phyloP scores from a whole-genome alignment of 129 eudicot genomes.

The Cynara cardunculus region DNA sequence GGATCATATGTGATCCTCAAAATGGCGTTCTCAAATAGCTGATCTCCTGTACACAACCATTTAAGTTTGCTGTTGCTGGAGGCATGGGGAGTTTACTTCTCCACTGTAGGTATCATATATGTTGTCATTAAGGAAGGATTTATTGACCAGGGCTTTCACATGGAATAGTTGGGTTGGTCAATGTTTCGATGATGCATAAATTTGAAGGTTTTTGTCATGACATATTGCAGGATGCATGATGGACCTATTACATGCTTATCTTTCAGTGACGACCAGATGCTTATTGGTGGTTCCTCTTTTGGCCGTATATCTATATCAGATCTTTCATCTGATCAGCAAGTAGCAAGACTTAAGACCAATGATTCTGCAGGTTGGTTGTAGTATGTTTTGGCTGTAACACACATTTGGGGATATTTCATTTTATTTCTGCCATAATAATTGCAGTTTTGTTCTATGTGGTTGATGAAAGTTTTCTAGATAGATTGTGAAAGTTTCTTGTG shows the following conservation, averaged over 20 bases:
- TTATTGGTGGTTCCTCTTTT: conserved; percentile 71
- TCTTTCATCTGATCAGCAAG: conserved; percentile 76
- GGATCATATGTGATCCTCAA: too few relatives aligned
- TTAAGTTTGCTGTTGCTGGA: too few relatives aligned
- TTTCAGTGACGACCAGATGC: conserved; percentile 65
- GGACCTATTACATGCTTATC: conserved; percentile 72
- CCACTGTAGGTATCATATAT: too few relatives aligned
- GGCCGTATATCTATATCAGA: conserved; percentile 66
- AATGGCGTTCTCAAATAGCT: too few relatives aligned
- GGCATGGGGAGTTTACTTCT: too few relatives aligned
- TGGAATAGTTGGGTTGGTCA: background rate
- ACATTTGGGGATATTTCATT: background rate
- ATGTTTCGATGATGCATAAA: background rate
- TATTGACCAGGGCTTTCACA: background rate
- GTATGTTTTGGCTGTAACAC: background rate
- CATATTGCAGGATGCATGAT: conserved; percentile 71
- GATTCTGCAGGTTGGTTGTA: conserved; percentile 57
- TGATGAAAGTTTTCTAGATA: background rate
- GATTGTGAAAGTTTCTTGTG: background rate
- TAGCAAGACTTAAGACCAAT: conserved; percentile 47
- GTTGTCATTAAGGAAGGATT: background rate
- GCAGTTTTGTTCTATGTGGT: background rate
- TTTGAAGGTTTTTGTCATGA: conserved; percentile 1
- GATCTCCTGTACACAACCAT: too few relatives aligned
- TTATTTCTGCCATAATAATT: background rate